Conservation (phyloP, 139 green algal species). For the Chlorella sp. region DNA sequence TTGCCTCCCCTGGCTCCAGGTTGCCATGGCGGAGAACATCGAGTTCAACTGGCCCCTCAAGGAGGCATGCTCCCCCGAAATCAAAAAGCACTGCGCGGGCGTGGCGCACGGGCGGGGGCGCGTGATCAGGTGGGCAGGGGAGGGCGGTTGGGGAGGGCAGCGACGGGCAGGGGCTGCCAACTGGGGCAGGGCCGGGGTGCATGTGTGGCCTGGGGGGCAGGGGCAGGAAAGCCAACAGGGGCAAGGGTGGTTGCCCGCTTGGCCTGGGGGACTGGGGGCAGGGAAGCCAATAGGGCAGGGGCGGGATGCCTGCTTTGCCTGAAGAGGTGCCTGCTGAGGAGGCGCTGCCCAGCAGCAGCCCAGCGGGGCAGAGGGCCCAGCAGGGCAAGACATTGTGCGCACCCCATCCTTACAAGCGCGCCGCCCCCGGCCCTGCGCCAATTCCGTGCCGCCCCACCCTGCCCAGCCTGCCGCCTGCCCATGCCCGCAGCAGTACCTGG, state of each 20-base stretch:
- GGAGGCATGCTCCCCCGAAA: constrained; percentile 14
- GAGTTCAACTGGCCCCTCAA: constrained; percentile 33
- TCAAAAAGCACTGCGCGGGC: neutral
- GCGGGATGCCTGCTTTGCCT: too few relatives aligned
- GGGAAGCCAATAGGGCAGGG: too few relatives aligned
- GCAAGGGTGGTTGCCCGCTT: too few relatives aligned
- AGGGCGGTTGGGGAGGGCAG: neutral
- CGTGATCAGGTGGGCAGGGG: neutral
- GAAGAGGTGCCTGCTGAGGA: neutral
- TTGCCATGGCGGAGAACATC: constrained; percentile 17
- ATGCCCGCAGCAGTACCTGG: too few relatives aligned
- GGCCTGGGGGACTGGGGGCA: too few relatives aligned
- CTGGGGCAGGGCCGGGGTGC: neutral
- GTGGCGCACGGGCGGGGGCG: constrained; percentile 10
- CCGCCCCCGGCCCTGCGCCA: too few relatives aligned
- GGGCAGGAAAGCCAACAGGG: too few relatives aligned
- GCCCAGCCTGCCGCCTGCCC: neutral
- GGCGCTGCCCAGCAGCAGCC: too few relatives aligned
- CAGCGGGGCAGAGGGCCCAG: neutral
- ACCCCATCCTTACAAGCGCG: neutral
- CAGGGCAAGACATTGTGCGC: neutral
- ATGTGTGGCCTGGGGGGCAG: too few relatives aligned
- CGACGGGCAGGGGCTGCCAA: neutral
- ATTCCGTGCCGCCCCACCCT: neutral
- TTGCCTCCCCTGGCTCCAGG: neutral